Evolutionary conservation across 2,329 filamentous ascomycete species (phyloP), one percentile per base, ranked within the genome.

Genomic region (Graphium sp.): DNA sequence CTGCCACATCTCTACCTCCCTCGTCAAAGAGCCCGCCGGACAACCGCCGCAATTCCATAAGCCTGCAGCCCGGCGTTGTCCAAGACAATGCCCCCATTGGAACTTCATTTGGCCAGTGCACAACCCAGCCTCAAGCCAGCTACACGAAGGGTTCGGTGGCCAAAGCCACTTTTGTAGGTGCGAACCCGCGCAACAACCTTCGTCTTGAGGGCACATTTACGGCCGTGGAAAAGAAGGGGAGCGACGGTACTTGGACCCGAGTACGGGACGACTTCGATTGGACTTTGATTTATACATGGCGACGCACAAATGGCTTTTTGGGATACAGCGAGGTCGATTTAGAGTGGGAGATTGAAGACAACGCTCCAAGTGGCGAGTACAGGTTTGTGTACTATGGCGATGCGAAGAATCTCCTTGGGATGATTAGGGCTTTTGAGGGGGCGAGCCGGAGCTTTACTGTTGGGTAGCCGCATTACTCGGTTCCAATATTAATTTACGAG

Each of bases 171-270:
- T 94, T 94, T 46, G 66, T 84, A 1, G 85, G 79, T 12, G 84
- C 84, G 4, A 93, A 93, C 42, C 85, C 85, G 7, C 66, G 85
- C 28, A 94, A 93, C 48, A 78, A 91, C 36, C 62, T 93, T 24
- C 67, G 73, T 3, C 67, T 83, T 2, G 84, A 82, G 44, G 63
- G 62, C 9, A 92, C 78, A 0, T 93, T 75, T 44, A 77, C 77
- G 0, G 68, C 76, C 0, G 67, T 93, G 0, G 83, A 94, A 56
- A 38, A 39, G 25, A 20, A 26, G 12, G 36, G 27, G 3, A 32
- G 29, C 13, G 40, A 43, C 8, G 35, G 34, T 16, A 40, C 39
- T 3, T 93, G 85, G 85, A 52, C 51, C 8, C 56, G 54, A 22
- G 66, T 89, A 14, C 65, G 74, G n/a, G 67, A 70, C 40, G 85